phyloP scores from a whole-genome alignment of 1,284 basidiomycete genomes.

The Puccinia brachypodii region DNA sequence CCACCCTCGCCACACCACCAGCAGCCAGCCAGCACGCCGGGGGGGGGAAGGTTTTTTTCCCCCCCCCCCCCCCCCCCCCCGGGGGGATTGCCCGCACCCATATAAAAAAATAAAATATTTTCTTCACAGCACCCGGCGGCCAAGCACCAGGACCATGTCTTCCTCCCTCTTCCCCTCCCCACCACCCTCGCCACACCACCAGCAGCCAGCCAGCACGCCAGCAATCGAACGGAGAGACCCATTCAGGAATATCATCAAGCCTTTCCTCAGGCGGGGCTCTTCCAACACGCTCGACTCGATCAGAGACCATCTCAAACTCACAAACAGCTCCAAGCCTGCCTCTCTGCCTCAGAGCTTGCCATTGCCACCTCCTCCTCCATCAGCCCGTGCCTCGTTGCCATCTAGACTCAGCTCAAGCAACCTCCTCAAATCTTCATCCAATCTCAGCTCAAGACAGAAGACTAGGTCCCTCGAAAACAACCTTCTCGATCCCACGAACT shows the following conservation, averaged over 20 bases:
- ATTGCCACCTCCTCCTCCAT: neutral
- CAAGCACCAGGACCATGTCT: neutral
- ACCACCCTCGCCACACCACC: neutral
- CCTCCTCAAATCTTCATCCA: neutral
- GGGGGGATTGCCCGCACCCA: too few species aligned
- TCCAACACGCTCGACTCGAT: neutral
- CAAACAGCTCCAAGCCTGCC: neutral
- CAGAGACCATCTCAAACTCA: constrained; percentile 16
- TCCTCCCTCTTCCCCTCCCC: neutral
- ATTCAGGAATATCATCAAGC: constrained; percentile 5
- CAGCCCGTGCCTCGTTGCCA: neutral
- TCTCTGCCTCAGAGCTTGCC: neutral
- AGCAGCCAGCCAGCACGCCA: neutral
- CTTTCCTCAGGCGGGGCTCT: constrained; percentile 3
- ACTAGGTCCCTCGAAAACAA: neutral
- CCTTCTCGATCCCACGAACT: neutral
- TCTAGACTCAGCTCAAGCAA: neutral
- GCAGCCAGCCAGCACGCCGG: too few species aligned
- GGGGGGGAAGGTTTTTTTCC: too few species aligned
- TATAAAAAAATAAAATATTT: too few species aligned
- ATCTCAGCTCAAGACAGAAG: neutral
- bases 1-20: neutral
- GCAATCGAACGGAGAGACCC: neutral
- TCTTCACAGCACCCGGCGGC: neutral
- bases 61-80: too few species aligned